Conservation (phyloP, 495 filamentous ascomycete genomes). For the Trichoderma virens region DNA sequence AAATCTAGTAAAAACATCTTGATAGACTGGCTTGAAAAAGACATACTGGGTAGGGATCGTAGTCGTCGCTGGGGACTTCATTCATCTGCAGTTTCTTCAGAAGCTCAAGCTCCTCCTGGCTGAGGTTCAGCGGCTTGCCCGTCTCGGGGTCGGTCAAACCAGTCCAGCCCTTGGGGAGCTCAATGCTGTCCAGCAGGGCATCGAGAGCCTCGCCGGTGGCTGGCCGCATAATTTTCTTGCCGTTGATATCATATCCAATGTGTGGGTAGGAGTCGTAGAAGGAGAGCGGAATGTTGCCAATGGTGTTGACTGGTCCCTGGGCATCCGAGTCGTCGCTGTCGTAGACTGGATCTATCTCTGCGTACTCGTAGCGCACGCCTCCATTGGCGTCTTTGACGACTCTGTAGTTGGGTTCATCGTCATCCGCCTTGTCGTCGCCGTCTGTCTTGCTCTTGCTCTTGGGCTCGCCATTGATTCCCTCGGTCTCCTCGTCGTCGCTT, state of each 20-base stretch:
- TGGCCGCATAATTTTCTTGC: constrained; percentile 92
- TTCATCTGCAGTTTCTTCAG: constrained; percentile 85
- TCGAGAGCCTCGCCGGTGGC: constrained; percentile 91
- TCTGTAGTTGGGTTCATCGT: constrained; percentile 50
- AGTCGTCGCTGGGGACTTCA: constrained; percentile 76
- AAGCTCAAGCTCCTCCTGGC: constrained; percentile 80
- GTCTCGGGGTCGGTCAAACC: constrained; percentile 89
- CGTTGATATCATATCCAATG: constrained; percentile 98
- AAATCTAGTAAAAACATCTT: neutral
- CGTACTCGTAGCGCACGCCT: constrained; percentile 54
- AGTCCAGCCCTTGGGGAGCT: constrained; percentile 97
- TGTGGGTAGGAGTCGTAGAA: constrained; percentile 98
- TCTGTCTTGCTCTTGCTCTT: constrained; percentile 25
- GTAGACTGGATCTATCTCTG: constrained; percentile 90
- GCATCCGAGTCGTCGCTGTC: constrained; percentile 91
- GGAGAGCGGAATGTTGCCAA: constrained; percentile 85
- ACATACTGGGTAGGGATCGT: constrained; percentile 78
- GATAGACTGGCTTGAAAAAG: neutral
- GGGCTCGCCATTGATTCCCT: no score
- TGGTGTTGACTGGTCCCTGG: constrained; percentile 73
- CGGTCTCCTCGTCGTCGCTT: constrained; percentile 26
- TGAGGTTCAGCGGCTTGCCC: constrained; percentile 83
- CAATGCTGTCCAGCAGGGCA: constrained; percentile 89
- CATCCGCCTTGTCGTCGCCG: constrained; percentile 21
- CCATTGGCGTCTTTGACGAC: constrained; percentile 50